Percentiles rank a stretch among this genome's conserved stretches.
Evolutionary conservation across 139 green algal species (phyloP).

Genomic region (Chlamydomonas incerta): DNA sequence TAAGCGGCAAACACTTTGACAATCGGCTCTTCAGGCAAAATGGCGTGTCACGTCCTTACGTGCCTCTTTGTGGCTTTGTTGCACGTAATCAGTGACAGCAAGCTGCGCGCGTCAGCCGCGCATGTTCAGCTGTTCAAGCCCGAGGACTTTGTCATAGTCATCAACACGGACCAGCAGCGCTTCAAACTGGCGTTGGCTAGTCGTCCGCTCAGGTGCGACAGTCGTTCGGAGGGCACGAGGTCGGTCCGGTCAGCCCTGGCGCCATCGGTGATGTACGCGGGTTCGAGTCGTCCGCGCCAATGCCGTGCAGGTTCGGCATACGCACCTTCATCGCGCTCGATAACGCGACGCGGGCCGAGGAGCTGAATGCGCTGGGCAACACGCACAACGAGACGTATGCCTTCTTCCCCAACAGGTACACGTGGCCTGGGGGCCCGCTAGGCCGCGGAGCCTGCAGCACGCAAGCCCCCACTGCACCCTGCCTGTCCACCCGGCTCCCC

Average conservation of each 20-base stretch:
- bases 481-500: too few species aligned
- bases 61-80: neutral
- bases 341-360: neutral
- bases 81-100: too few species aligned
- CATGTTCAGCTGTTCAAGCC: neutral
- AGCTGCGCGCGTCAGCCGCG: too few species aligned
- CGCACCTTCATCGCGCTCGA: slow-evolving; percentile 39
- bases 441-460: too few species aligned
- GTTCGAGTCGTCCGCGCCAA: too few species aligned
- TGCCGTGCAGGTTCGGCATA: neutral
- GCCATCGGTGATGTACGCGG: too few species aligned
- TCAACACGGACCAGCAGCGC: slow-evolving; percentile 9
- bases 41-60: neutral
- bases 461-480: too few species aligned
- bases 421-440: too few species aligned
- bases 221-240: too few species aligned
- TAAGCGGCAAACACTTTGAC: too few species aligned
- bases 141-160: slow-evolving; percentile 25
- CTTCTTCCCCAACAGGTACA: slow-evolving; percentile 32
- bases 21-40: too few species aligned
- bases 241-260: too few species aligned
- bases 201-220: slow-evolving; percentile 4
- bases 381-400: slow-evolving; percentile 31
- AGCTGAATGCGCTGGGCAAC: slow-evolving; percentile 1
- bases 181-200: slow-evolving; percentile 2